A percentile compares a stretch with the other conserved stretches of the same genome.
phyloP scores from a whole-genome alignment of 139 green algal genomes.

The Chlamydomonas incerta region DNA sequence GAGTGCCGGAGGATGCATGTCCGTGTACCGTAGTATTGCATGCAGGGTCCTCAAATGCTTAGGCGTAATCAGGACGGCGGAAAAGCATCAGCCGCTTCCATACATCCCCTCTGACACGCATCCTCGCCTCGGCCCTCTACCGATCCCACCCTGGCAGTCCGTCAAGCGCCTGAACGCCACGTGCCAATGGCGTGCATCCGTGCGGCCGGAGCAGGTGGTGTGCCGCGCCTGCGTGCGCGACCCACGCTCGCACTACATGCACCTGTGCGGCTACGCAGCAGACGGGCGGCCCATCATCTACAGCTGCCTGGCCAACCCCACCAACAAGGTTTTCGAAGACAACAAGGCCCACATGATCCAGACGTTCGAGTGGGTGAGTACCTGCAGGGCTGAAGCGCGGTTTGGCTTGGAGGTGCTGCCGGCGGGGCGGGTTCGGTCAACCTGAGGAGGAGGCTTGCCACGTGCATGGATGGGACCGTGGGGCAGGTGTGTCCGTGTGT shows the following conservation, averaged over 20 bases:
- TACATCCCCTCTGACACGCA: neutral
- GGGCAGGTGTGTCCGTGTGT: too few species aligned
- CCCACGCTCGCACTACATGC: conserved; percentile 79
- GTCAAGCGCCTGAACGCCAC: conserved; percentile 69
- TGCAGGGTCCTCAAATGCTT: too few species aligned
- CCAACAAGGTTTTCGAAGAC: conserved; percentile 67
- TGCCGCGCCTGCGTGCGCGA: conserved; percentile 67
- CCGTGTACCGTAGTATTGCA: too few species aligned
- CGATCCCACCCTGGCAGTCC: too few species aligned
- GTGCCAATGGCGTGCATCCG: conserved; percentile 60
- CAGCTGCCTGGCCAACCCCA: conserved; percentile 62
- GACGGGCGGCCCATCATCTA: conserved; percentile 77
- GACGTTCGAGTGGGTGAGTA: conserved; percentile 32
- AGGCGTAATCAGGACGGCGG: too few species aligned
- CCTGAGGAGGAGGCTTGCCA: too few species aligned
- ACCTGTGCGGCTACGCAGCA: conserved; percentile 62
- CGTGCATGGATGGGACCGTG: too few species aligned
- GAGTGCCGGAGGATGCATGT: too few species aligned
- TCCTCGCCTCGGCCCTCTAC: too few species aligned
- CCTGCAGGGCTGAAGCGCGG: too few species aligned
- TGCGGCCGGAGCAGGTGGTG: conserved; percentile 60
- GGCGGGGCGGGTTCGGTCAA: too few species aligned
- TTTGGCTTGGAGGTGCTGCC: too few species aligned
- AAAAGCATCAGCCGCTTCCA: neutral
- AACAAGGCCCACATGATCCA: conserved; percentile 78